Conservation (phyloP, 2,329 filamentous ascomycete species). For the Neonectria magnoliae region DNA sequence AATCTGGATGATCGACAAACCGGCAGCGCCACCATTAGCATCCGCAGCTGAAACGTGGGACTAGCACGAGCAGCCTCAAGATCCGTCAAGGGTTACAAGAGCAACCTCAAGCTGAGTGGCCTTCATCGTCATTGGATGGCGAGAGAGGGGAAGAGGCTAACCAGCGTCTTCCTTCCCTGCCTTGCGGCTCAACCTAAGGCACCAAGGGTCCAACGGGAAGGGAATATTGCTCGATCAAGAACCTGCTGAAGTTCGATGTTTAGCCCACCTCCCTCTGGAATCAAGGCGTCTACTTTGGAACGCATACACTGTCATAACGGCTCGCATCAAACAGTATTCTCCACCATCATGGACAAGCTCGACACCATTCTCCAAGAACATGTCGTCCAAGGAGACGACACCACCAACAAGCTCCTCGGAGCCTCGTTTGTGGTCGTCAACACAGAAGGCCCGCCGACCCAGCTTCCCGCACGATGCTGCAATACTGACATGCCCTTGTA, state of each 20-base stretch:
- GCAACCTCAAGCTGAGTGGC: neutral
- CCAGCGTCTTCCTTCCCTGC: neutral
- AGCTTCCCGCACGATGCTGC: neutral
- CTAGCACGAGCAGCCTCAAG: neutral
- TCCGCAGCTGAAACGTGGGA: neutral
- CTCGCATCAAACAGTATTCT: neutral
- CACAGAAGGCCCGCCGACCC: conserved; percentile 41
- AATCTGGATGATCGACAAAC: neutral
- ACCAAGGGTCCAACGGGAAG: neutral
- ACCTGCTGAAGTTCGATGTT: neutral
- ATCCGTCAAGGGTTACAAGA: neutral
- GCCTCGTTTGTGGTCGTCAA: conserved; percentile 49
- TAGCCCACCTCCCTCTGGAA: neutral
- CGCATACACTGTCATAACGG: neutral
- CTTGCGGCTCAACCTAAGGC: neutral
- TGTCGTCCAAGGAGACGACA: conserved; percentile 43
- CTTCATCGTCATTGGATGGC: neutral
- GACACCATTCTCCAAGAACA: conserved; percentile 44
- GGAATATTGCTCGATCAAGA: neutral
- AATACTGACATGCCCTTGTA: neutral
- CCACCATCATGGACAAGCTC: conserved; percentile 41
- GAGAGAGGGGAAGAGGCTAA: neutral
- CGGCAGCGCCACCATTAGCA: neutral
- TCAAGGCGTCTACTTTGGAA: neutral
- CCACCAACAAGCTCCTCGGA: conserved; percentile 48